Evolutionary conservation across 106 monocot genomes (phyloP), one percentile per base, ranked within the genome.

Genomic region (Dendrobium huoshanense): DNA sequence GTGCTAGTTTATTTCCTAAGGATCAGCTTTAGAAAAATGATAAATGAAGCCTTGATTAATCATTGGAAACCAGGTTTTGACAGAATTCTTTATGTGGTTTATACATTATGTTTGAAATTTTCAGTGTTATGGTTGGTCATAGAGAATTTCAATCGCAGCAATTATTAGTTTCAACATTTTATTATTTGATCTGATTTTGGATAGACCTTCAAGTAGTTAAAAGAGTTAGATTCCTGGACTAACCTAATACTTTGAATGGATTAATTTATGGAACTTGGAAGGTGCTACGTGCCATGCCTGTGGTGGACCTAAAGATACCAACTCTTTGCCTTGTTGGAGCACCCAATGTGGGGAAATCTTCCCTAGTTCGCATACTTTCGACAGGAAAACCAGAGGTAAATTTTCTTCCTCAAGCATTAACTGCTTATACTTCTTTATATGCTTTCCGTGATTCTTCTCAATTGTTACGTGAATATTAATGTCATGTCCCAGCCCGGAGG

Each of bases 241-340:
- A 70, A 70, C 37, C 37, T 37, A 70, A 70, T 70, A 33, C 37
- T 37, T 15, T 2, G 2, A 25, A 37, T 74, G 43, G 22, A 77
- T 55, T 54, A 25, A 43, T 76, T 76, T 2, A 33, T 82, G 76
- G 75, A 18, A 78, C 43, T 48, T 83, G 51, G 44, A 87, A 97
- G 97, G 89, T 82, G 41, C 84, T 99, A 80, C 92, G 99, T 82
- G 84, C 81, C 82, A 93, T 99, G 95, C 99, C 97, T 61, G 99
- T 99, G 44, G 91, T 99, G 70, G 90, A 95, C 88, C 91, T 86
- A 22, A 75, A 85, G 51, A 92, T 81, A 37, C 95, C 99, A 83
- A 99, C 99, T 13, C 90, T 99, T 55, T 93, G 99, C 86, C 99
- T 99, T 86, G 95, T 95, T n/a, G 95, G 99, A 74, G 95, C 99